Conservation (phyloP, 2,329 filamentous ascomycete genomes). For the Colletotrichum agaves region DNA sequence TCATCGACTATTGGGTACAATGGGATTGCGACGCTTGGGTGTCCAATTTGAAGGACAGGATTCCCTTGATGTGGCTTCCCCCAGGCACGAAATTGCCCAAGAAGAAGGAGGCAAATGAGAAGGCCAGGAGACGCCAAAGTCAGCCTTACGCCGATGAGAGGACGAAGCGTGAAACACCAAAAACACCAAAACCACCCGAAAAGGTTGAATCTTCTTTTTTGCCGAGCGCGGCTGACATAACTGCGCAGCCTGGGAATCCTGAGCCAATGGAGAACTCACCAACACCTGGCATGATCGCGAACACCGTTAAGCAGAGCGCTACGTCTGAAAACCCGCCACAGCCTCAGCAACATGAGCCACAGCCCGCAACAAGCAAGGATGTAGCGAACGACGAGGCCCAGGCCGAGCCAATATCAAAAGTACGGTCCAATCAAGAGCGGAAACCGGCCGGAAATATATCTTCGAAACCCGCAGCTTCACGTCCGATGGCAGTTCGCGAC, state of each 20-base stretch:
- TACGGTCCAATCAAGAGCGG: neutral
- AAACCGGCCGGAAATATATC: neutral
- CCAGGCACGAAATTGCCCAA: constrained; percentile 54
- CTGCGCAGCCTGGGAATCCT: too few relatives aligned
- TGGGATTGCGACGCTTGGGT: constrained; percentile 84
- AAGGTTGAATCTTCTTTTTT: too few relatives aligned
- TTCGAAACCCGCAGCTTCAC: constrained; percentile 42
- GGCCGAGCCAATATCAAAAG: neutral
- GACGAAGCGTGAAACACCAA: constrained; percentile 41
- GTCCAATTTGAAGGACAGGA: constrained; percentile 66
- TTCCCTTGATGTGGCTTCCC: constrained; percentile 69
- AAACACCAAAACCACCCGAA: constrained; percentile 33
- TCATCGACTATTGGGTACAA: constrained; percentile 79
- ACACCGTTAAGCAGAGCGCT: too few relatives aligned
- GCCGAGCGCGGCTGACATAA: too few relatives aligned
- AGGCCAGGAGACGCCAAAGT: constrained; percentile 28
- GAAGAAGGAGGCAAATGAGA: constrained; percentile 46
- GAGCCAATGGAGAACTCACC: neutral
- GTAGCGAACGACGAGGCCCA: neutral
- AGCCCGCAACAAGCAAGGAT: neutral
- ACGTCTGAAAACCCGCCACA: neutral
- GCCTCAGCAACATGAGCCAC: neutral
- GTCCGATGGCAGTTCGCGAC: constrained; percentile 57
- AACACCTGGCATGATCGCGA: too few relatives aligned
- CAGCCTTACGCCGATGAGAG: constrained; percentile 36